phyloP scores from a whole-genome alignment of 192 early-diverging fungal genomes.

The Coemansia sp. region DNA sequence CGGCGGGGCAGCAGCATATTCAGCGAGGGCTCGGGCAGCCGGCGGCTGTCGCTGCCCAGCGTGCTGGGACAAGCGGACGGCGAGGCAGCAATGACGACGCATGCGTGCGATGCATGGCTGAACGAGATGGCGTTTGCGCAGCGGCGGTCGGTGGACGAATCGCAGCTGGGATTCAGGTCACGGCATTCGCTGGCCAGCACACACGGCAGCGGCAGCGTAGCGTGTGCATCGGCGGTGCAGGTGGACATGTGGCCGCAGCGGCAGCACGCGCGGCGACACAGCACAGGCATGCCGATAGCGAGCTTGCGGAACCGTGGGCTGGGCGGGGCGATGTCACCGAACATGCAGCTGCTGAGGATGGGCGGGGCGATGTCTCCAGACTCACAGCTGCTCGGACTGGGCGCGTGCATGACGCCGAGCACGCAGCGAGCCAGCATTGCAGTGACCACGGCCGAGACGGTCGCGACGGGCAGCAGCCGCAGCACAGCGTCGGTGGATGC shows the following conservation, averaged over 20 bases:
- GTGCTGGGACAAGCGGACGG: not conserved
- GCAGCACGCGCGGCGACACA: conserved; percentile 7
- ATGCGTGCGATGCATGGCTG: conserved; percentile 9
- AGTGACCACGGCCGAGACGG: not conserved
- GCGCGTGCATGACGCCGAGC: conserved; percentile 1
- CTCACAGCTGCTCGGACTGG: not conserved
- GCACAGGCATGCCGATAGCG: conserved; percentile 11
- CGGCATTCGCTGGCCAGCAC: conserved; percentile 9
- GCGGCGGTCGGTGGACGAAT: conserved; percentile 7
- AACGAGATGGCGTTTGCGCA: conserved; percentile 1
- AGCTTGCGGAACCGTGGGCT: not conserved
- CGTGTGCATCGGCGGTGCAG: not conserved
- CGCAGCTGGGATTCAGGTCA: conserved; percentile 14
- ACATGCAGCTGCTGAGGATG: not conserved
- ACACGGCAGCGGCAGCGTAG: conserved; percentile 6
- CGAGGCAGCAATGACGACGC: not conserved
- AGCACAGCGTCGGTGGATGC: conserved; percentile 6
- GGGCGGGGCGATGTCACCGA: not conserved
- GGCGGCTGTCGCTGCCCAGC: conserved; percentile 12
- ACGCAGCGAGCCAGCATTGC: conserved; percentile 9
- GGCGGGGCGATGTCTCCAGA: too few relatives aligned
- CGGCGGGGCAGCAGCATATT: conserved; percentile 12
- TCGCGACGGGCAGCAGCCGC: not conserved
- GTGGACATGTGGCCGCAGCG: not conserved
- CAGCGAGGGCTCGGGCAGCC: conserved; percentile 8